Base-by-base conservation (phyloP, 1,284 basidiomycete genomes). In the Phellinidium pouzarii region DNA sequence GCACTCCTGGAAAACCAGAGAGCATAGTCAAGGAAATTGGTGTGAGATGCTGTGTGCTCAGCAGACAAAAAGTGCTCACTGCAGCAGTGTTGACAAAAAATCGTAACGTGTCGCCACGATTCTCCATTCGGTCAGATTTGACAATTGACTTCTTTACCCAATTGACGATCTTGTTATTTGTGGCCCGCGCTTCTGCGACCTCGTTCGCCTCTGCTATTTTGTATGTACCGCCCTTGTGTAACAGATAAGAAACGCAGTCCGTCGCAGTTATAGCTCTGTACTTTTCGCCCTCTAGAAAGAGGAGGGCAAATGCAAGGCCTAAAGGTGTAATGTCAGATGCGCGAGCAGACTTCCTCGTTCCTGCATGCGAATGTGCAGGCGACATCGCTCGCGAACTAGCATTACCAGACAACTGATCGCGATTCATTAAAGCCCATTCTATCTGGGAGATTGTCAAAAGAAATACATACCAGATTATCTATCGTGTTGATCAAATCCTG, bases 141-240 rank as follows among this genome's bases (percentile, higher is more conserved):
- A 74, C 57, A 19, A 73, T 63, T 0, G 67, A 71, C 51, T 68
- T 66, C 57, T 73, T 72, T 8, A 75, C 69, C 71, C 72, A 77
- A 20, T 68, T 61, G 12, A 70, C 61, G 44, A 76, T 66, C 53
- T 68, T 67, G 58, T 71, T 71, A 53, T 71, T 72, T 11, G 62
- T 64, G 11, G 60, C 44, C 22, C 52, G 29, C 14, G 52, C 59
- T 26, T 62, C 65, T 2, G 65, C 66, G 12, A 59, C 63, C 42
- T 67, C 62, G 11, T 72, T 62, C 12, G 49, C 59, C 23, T 61
- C 64, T 1, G 65, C 65, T 11, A 59, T 61, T 38, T 67, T 62
- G 52, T 66, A 65, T 23, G 59, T 55, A 6, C 60, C 61, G 11
- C 62, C 50, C 22, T 60, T 59, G 9, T 60, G 61, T 43, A 64